phyloP scores from a whole-genome alignment of 805 yeast genomes.

The Lipomyces yamadae region DNA sequence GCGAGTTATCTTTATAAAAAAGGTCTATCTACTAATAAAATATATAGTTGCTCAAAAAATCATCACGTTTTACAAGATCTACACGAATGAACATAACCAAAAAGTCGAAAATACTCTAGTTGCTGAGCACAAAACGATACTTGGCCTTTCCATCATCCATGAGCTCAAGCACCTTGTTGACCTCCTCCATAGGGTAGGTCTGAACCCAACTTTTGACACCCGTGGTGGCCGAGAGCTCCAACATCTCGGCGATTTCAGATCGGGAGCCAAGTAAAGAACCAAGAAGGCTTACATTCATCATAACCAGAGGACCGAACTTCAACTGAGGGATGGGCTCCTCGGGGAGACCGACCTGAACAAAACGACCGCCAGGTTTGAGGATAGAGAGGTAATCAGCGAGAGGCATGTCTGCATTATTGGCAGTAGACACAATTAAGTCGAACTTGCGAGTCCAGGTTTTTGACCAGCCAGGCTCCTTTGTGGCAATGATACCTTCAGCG shows the following conservation, averaged over 20 bases:
- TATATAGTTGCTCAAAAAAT: not conserved
- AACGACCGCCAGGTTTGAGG: constrained; percentile 62
- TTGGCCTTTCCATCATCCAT: constrained; percentile 38
- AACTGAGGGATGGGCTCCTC: constrained; percentile 39
- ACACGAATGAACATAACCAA: not conserved
- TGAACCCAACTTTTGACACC: constrained; percentile 39
- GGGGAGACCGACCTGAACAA: constrained; percentile 73
- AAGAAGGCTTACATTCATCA: constrained; percentile 41
- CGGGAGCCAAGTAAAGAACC: constrained; percentile 68
- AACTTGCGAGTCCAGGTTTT: constrained; percentile 45
- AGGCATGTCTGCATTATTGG: constrained; percentile 51
- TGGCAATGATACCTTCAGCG: constrained; percentile 59
- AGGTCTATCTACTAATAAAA: too few species aligned
- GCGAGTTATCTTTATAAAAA: too few species aligned
- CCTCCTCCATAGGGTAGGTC: constrained; percentile 36
- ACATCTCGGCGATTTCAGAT: constrained; percentile 67
- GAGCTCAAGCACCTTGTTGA: constrained; percentile 31
- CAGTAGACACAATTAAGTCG: constrained; percentile 60
- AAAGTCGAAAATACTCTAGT: constrained; percentile 7
- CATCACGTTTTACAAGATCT: not conserved
- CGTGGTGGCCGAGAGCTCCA: constrained; percentile 64
- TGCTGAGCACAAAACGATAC: constrained; percentile 35
- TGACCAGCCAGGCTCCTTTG: constrained; percentile 50
- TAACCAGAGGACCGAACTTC: constrained; percentile 36
- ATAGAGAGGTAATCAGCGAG: constrained; percentile 53